Percentiles rank a stretch among this genome's conserved stretches.
Evolutionary conservation across 2,329 filamentous ascomycete species (phyloP).

Genomic region (Cladorrhinum sp.): DNA sequence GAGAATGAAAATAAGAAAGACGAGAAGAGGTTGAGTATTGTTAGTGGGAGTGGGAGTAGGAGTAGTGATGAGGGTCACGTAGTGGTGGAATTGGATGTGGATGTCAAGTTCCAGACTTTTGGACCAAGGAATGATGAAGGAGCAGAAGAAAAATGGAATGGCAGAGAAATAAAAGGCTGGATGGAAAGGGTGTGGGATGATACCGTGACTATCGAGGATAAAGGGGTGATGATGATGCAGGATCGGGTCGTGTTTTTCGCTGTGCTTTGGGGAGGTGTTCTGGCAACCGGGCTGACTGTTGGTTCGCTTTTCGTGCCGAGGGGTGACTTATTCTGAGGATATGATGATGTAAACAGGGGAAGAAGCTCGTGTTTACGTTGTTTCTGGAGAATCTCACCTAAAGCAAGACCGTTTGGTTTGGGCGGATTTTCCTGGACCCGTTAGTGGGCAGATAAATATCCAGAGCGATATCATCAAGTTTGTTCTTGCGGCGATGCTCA

Average conservation of each 20-base stretch:
- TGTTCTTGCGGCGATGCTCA: too few species aligned
- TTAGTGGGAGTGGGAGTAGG: conserved; percentile 15
- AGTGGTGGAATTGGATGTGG: too few species aligned
- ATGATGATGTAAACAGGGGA: neutral
- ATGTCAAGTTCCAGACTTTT: conserved; percentile 34
- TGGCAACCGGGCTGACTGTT: conserved; percentile 11
- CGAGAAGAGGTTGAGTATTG: conserved; percentile 20
- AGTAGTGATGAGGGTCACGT: too few species aligned
- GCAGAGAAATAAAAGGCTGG: conserved; percentile 27
- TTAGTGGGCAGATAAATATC: too few species aligned
- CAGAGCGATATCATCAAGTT: too few species aligned
- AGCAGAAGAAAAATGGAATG: conserved; percentile 32
- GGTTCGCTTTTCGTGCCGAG: conserved; percentile 31
- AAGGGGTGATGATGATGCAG: conserved; percentile 34
- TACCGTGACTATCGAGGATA: conserved; percentile 33
- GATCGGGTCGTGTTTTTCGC: conserved; percentile 34
- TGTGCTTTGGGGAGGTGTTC: conserved; percentile 33
- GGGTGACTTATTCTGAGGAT: conserved; percentile 18
- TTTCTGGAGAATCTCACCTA: too few species aligned
- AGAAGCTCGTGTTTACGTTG: too few species aligned
- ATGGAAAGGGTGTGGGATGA: conserved; percentile 32
- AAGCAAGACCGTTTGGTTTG: too few species aligned
- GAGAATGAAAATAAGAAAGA: conserved; percentile 32
- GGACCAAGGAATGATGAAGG: conserved; percentile 35
- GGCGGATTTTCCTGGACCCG: too few species aligned